Base-by-base conservation (phyloP, 805 yeast genomes). In the Barnettozyma sp. region DNA sequence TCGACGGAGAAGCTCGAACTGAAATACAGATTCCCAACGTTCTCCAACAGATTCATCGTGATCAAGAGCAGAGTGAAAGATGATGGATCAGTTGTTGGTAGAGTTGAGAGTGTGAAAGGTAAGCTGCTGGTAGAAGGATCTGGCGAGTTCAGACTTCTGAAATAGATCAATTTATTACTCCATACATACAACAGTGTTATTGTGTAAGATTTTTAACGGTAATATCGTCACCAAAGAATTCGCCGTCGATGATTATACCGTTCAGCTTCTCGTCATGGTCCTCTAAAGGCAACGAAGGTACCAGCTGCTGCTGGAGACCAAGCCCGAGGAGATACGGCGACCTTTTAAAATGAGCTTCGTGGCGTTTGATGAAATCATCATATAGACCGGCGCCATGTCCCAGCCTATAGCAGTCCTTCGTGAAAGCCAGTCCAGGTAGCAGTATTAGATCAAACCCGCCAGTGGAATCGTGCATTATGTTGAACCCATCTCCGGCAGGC, bases 311-410 rank as follows among this genome's bases (percentile, higher is more conserved):
- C 11, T 56, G 42, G n/a, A 83, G 59, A 0, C 86, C 86, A 4
- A 82, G 54, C 0, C 88, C 94, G 1, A 84, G 50, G 22, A 76
- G 47, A 23, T 52, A 54, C 0, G 82, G 81, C 13, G 30, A 44
- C 16, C 40, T 39, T 2, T 36, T 39, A 22, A 45, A 52, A 15
- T 23, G 33, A 3, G 45, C 38, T 8, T 42, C 17, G 45, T 76
- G 76, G 34, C 81, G 59, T 30, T 66, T 60, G 27, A 82, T 68
- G 48, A 66, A 82, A 48, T 80, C 85, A 55, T 90, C 98, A 55
- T 92, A 90, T 56, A 74, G 87, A 0, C 97, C 98, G 5, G 79
- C 90, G 1, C 98, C 98, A 54, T 86, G 94, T 1, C 98, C 98
- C 35, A 90, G 54, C 36, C 98, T 56, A 17, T 45, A 34, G 6